Percentiles rank a stretch among this genome's conserved stretches.
Conservation (phyloP, 768 basidiomycete genomes). For the Mycena epipterygia region DNA sequence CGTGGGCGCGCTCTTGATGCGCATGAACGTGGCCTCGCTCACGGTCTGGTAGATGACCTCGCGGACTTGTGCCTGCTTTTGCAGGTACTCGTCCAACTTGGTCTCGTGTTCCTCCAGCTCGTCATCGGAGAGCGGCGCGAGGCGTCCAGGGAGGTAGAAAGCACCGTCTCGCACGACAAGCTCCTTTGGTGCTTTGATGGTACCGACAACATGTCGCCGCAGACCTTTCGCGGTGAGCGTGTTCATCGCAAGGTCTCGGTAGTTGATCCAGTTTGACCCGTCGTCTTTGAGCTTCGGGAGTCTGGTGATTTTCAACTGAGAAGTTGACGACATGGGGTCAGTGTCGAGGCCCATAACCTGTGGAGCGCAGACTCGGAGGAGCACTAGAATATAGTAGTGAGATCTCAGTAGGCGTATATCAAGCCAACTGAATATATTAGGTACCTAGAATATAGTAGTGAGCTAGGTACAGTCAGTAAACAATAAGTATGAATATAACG, state of each 20-base stretch:
- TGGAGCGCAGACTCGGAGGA: conserved; percentile 21
- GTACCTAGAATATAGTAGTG: conserved; percentile 6
- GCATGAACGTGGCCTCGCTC: conserved; percentile 36
- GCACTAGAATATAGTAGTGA: neutral
- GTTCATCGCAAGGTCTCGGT: conserved; percentile 42
- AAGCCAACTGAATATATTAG: neutral
- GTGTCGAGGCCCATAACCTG: conserved; percentile 49
- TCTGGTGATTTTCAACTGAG: conserved; percentile 38
- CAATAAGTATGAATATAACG: neutral
- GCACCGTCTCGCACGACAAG: conserved; percentile 29
- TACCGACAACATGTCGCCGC: conserved; percentile 41
- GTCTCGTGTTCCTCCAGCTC: conserved; percentile 39
- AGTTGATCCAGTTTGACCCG: conserved; percentile 47
- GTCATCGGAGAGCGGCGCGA: conserved; percentile 29
- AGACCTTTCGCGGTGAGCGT: conserved; percentile 43
- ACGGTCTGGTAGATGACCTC: conserved; percentile 45
- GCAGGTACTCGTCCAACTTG: conserved; percentile 37
- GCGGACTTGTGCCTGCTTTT: conserved; percentile 41
- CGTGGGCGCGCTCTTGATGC: conserved; percentile 39
- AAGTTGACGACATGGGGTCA: conserved; percentile 26
- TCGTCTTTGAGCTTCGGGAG: conserved; percentile 43
- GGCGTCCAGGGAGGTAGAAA: conserved; percentile 21
- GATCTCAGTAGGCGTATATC: conserved; percentile 30
- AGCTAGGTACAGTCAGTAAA: conserved; percentile 10
- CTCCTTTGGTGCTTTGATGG: conserved; percentile 33